These are phyloP conservation scores for Amphibolis antarctica DNA, from an alignment of 106 monocot genomes.

Conservation along the genomic window DNA sequence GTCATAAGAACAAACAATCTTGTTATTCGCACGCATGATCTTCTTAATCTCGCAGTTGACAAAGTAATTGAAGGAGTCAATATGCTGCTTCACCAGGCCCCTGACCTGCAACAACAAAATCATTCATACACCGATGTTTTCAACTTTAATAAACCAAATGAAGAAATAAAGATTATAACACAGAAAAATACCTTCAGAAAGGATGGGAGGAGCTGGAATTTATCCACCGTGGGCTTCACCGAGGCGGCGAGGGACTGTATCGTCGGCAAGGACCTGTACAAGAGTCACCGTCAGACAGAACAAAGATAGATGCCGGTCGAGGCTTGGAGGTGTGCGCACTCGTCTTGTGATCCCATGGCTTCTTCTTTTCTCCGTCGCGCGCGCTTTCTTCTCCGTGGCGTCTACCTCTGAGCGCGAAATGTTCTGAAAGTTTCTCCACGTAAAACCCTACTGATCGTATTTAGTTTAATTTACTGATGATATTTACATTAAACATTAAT, in stretches of 20 bases:
- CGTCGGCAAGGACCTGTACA: neutral
- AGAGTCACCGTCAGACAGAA: neutral
- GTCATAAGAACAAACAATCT: slow-evolving; percentile 33
- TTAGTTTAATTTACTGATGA: too few species aligned
- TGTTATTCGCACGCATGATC: slow-evolving; percentile 72
- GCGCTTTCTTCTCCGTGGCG: too few species aligned
- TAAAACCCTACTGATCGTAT: too few species aligned
- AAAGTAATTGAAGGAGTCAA: slow-evolving; percentile 88
- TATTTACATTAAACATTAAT: too few species aligned
- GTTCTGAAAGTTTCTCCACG: too few species aligned
- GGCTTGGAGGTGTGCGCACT: too few species aligned
- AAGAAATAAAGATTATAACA: neutral
- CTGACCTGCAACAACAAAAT: slow-evolving; percentile 40
- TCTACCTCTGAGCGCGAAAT: too few species aligned
- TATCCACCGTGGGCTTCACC: slow-evolving; percentile 53
- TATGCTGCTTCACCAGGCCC: slow-evolving; percentile 87
- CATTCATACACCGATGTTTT: neutral
- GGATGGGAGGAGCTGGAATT: slow-evolving; percentile 69
- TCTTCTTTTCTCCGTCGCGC: too few species aligned
- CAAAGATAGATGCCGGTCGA: neutral
- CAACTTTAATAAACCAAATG: neutral
- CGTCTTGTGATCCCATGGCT: too few species aligned
- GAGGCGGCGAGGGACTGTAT: slow-evolving; percentile 41
- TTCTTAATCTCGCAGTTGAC: slow-evolving; percentile 64
- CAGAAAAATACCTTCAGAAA: slow-evolving; percentile 22